Conservation (phyloP, 768 basidiomycete species). For the Lentinula detonsa region DNA sequence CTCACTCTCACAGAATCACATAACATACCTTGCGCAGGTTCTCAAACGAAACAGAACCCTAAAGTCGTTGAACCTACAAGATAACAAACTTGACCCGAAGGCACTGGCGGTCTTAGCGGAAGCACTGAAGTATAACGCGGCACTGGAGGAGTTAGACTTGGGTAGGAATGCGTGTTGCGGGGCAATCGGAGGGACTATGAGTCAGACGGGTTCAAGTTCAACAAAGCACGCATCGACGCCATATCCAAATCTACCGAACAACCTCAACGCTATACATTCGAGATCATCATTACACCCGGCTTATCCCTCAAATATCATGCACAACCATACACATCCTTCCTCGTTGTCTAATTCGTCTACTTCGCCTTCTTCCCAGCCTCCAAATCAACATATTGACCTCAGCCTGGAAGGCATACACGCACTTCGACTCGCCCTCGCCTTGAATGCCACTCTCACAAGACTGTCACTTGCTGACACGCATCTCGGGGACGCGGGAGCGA, state of each 20-base stretch:
- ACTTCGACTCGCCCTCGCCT: constrained; percentile 85
- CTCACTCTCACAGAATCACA: constrained; percentile 50
- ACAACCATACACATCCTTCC: no score
- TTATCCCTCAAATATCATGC: no score
- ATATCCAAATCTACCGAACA: no score
- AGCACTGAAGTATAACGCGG: constrained; percentile 86
- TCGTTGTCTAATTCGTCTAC: neutral
- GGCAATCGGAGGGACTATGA: constrained; percentile 32
- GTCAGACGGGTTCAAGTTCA: no score
- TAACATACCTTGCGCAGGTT: constrained; percentile 90
- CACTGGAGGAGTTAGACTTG: constrained; percentile 90
- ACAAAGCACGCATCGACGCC: no score
- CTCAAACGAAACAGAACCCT: constrained; percentile 93
- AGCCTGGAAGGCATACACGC: constrained; percentile 55
- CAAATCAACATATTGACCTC: neutral
- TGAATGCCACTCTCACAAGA: constrained; percentile 87
- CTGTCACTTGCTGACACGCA: constrained; percentile 84
- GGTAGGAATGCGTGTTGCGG: constrained; percentile 93
- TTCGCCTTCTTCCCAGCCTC: neutral
- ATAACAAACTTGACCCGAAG: constrained; percentile 85
- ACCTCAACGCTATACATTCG: no score
- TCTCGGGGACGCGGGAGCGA: constrained; percentile 80
- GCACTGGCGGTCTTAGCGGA: constrained; percentile 60
- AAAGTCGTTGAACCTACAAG: constrained; percentile 89
- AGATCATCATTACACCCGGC: no score